These are phyloP conservation scores for Hanseniaspora guilliermondii DNA, from an alignment of 805 yeast species.

Conservation along the genomic window DNA sequence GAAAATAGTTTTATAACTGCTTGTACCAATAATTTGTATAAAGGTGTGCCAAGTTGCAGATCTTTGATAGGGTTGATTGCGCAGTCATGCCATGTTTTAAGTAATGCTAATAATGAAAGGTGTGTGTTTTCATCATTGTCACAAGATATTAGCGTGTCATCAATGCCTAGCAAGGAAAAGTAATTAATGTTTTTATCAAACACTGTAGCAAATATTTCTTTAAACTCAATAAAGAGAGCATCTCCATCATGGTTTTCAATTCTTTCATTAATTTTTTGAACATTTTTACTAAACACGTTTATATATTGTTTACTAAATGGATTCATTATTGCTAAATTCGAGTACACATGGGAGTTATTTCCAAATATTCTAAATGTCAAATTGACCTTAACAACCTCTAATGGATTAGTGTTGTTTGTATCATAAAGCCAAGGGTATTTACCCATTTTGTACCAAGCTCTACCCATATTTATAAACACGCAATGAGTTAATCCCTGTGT, in stretches of 20 bases:
- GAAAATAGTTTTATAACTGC: constrained; percentile 86
- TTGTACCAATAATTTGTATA: constrained; percentile 83
- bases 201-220: constrained; percentile 58
- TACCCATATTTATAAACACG: constrained; percentile 92
- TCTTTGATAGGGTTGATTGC: constrained; percentile 91
- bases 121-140: constrained; percentile 82
- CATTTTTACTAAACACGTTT: constrained; percentile 74
- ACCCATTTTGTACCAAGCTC: constrained; percentile 75
- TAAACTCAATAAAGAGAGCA: constrained; percentile 46
- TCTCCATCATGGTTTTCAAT: constrained; percentile 60
- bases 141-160: constrained; percentile 32
- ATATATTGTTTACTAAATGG: constrained; percentile 90
- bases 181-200: constrained; percentile 46
- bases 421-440: constrained; percentile 76
- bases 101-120: constrained; percentile 75
- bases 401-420: constrained; percentile 49
- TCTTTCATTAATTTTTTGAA: constrained; percentile 68
- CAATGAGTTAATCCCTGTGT: constrained; percentile 98
- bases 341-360: constrained; percentile 96
- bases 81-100: constrained; percentile 80
- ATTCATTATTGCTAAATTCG: constrained; percentile 91
- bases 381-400: constrained; percentile 91
- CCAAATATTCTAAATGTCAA: constrained; percentile 82
- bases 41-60: constrained; percentile 90
- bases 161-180: neutral